Percentiles rank a stretch among this genome's conserved stretches.
These are phyloP conservation scores for Stellera chamaejasme DNA, from an alignment of 345 rosid species.

Conservation along the genomic window DNA sequence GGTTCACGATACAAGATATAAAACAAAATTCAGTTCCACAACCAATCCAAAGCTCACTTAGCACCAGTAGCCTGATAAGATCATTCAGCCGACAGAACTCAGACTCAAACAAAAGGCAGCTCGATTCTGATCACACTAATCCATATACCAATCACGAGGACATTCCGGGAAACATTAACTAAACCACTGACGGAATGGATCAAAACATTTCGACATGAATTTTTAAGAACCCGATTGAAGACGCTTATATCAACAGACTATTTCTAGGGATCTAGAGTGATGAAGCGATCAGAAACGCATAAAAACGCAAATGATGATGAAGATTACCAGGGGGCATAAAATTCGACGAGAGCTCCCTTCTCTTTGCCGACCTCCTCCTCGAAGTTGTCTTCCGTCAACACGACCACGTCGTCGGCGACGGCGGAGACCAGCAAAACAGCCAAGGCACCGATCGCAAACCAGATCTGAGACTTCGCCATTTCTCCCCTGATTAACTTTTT, in stretches of 20 bases:
- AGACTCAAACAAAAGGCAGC: too few species aligned
- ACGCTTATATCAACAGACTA: slow-evolving; percentile 21
- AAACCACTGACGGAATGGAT: too few species aligned
- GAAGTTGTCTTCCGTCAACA: slow-evolving; percentile 82
- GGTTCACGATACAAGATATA: not conserved
- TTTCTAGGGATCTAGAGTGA: slow-evolving; percentile 8
- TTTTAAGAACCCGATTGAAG: not conserved
- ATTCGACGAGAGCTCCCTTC: slow-evolving; percentile 89
- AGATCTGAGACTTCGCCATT: slow-evolving; percentile 73
- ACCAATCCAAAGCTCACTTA: too few species aligned
- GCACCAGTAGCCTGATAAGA: too few species aligned
- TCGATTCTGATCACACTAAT: too few species aligned
- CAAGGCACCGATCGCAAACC: slow-evolving; percentile 32
- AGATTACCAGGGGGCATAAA: slow-evolving; percentile 97
- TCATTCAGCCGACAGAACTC: too few species aligned
- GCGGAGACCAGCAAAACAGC: slow-evolving; percentile 50
- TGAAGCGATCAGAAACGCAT: not conserved
- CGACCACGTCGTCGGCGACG: slow-evolving; percentile 73
- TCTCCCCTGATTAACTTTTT: not conserved
- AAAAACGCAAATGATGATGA: not conserved
- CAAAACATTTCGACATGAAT: not conserved
- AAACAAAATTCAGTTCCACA: too few species aligned
- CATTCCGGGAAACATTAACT: too few species aligned
- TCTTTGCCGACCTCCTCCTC: slow-evolving; percentile 94
- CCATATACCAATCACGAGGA: too few species aligned